Evolutionary conservation across 1,284 basidiomycete species (phyloP).

Genomic region (Fomitopsis palustris): DNA sequence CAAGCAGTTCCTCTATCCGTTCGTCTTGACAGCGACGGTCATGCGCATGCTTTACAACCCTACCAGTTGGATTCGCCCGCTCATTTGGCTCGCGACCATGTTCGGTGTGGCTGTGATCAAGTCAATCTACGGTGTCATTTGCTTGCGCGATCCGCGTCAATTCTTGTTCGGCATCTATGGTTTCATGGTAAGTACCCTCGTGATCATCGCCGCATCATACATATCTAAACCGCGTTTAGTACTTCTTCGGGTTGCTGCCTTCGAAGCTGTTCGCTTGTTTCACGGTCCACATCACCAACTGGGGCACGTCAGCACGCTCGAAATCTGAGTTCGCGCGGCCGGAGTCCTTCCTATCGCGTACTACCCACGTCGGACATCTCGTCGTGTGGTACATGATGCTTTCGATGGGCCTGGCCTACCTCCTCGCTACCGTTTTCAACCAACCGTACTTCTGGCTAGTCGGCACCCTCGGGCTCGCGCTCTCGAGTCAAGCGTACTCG

Average conservation of each 20-base stretch:
- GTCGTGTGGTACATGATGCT: conserved; percentile 19
- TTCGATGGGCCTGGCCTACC: conserved; percentile 15
- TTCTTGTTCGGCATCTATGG: conserved; percentile 19
- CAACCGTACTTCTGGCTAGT: conserved; percentile 12
- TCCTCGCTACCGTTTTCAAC: conserved; percentile 14
- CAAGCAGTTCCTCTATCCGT: conserved; percentile 21
- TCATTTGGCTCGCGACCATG: conserved; percentile 19
- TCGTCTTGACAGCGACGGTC: conserved; percentile 19
- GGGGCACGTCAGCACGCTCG: conserved; percentile 22
- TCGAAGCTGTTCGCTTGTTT: conserved; percentile 19
- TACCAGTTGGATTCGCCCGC: conserved; percentile 11
- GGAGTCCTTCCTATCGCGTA: conserved; percentile 18
- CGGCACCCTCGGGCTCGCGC: conserved; percentile 5
- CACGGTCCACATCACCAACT: conserved; percentile 18
- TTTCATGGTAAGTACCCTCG: conserved; percentile 13
- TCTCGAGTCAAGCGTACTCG: conserved; percentile 9
- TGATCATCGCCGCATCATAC: background rate
- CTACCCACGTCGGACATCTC: conserved; percentile 20
- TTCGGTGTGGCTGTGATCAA: conserved; percentile 21
- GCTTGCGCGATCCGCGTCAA: conserved; percentile 12
- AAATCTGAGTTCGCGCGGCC: conserved; percentile 17
- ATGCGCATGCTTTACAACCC: conserved; percentile 18
- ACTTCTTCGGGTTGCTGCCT: conserved; percentile 21
- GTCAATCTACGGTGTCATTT: conserved; percentile 17
- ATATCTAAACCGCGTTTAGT: conserved; percentile 4